Base-by-base conservation (phyloP, 140 eudicot genomes). In the Cichorium intybus region DNA sequence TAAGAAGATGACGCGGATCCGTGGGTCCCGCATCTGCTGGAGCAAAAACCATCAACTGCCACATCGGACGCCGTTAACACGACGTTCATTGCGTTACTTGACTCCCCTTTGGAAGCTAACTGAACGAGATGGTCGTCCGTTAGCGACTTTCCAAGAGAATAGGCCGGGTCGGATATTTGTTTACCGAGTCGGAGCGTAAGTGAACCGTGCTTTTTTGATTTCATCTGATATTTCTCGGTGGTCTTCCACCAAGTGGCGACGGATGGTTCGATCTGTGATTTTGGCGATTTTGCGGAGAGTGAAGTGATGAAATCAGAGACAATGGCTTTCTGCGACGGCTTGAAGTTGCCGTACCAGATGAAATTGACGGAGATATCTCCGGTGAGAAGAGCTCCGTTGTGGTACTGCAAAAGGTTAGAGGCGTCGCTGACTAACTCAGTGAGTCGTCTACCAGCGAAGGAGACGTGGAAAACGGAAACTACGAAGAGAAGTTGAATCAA, bases 311-410 rank as follows among this genome's bases (percentile, higher is more conserved):
- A n/a, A n/a, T n/a, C n/a, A n/a, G n/a, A n/a, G n/a, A n/a, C n/a
- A n/a, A n/a, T n/a, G n/a, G n/a, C n/a, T n/a, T n/a, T n/a, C n/a
- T n/a, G n/a, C n/a, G n/a, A n/a, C n/a, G n/a, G n/a, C n/a, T n/a
- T n/a, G n/a, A n/a, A n/a, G n/a, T 53, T 53, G 0, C 59, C 59
- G 55, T 84, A 84, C 90, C 90, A 84, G 0, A 84, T 80, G 49
- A 80, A 70, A 12, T 74, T 84, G 28, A 84, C 72, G 6, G 86
- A 37, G 21, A 80, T 77, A 6, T 70, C 68, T 43, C 90, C 90
- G 10, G 69, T 16, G 4, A 84, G 81, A 21, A 84, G 90, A 16
- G 86, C 69, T 71, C 90, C 90, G 14, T 74, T 77, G 75, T 84
- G 82, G 82, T 71, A 77, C 28, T 66, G 60, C 8, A 77, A 41